Percentiles rank a stretch among this genome's conserved stretches.
phyloP scores from a whole-genome alignment of 1,284 basidiomycete genomes.

The Kalmanozyma brasiliensis region DNA sequence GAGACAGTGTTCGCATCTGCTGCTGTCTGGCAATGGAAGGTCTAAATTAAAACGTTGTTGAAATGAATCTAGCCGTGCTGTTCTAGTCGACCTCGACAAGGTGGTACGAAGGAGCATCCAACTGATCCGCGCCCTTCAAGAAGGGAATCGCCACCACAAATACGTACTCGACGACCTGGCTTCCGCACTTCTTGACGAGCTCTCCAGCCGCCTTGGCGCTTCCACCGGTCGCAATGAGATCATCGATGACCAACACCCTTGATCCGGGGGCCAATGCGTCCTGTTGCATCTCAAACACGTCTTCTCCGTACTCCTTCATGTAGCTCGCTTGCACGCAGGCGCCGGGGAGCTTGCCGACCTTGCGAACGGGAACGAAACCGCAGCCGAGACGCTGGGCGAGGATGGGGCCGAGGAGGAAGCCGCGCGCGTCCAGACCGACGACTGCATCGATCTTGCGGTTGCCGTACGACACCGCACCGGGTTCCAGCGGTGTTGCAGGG shows the following conservation, averaged over 20 bases:
- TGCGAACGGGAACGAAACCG: slow-evolving; percentile 95
- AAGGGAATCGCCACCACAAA: slow-evolving; percentile 91
- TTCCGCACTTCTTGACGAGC: slow-evolving; percentile 84
- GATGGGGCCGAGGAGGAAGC: slow-evolving; percentile 93
- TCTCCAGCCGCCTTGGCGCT: slow-evolving; percentile 94
- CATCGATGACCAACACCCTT: slow-evolving; percentile 89
- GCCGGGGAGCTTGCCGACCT: slow-evolving; percentile 93
- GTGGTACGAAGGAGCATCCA: slow-evolving; percentile 81
- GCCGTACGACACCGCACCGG: slow-evolving; percentile 40
- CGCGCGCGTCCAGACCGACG: slow-evolving; percentile 94
- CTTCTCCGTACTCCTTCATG: slow-evolving; percentile 97
- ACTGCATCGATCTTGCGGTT: slow-evolving; percentile 82
- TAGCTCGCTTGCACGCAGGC: slow-evolving; percentile 81
- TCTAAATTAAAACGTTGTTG: too few species aligned
- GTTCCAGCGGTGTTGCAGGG: slow-evolving; percentile 27
- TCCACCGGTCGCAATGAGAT: slow-evolving; percentile 96
- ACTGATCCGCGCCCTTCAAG: slow-evolving; percentile 80
- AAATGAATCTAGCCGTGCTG: too few species aligned
- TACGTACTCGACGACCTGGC: slow-evolving; percentile 87
- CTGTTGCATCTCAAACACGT: slow-evolving; percentile 93
- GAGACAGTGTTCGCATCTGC: too few species aligned
- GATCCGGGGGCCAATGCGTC: slow-evolving; percentile 83
- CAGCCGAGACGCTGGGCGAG: slow-evolving; percentile 90
- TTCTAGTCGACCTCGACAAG: slow-evolving; percentile 51
- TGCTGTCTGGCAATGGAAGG: too few species aligned